These are phyloP conservation scores for Kockiozyma suomiensis DNA, from an alignment of 805 yeast species.

Conservation along the genomic window DNA sequence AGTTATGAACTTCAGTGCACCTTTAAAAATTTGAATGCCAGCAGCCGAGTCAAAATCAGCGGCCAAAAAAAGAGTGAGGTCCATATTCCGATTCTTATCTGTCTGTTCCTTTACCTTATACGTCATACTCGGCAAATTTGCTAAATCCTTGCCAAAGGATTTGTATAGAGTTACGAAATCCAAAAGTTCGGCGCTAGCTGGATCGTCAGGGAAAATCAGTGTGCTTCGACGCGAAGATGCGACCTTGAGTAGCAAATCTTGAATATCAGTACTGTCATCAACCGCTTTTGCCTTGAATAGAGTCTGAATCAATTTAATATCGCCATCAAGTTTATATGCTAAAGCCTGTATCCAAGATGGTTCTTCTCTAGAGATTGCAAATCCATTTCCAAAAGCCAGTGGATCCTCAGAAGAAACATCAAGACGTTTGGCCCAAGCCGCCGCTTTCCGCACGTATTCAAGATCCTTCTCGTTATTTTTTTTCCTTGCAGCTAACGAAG, in stretches of 20 bases:
- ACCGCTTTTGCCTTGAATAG: conserved; percentile 40
- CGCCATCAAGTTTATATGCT: conserved; percentile 48
- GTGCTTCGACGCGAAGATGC: conserved; percentile 53
- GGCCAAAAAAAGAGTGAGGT: conserved; percentile 19
- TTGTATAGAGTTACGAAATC: conserved; percentile 27
- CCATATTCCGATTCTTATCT: conserved; percentile 4
- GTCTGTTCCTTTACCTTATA: conserved; percentile 1
- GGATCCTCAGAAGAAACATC: conserved; percentile 53
- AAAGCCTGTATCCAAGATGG: conserved; percentile 42
- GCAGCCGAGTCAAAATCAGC: conserved; percentile 28
- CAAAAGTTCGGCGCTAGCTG: conserved; percentile 42
- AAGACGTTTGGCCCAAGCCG: conserved; percentile 41
- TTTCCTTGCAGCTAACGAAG: neutral
- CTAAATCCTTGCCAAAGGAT: neutral
- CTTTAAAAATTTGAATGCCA: conserved; percentile 20
- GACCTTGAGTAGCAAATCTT: conserved; percentile 48
- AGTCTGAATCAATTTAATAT: conserved; percentile 45
- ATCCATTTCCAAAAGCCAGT: conserved; percentile 71
- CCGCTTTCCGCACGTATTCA: conserved; percentile 15
- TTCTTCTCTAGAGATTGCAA: conserved; percentile 54
- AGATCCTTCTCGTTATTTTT: neutral
- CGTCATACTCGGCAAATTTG: conserved; percentile 25
- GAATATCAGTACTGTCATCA: conserved; percentile 39
- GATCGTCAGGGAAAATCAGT: conserved; percentile 54
- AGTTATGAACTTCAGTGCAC: conserved; percentile 8